Base-by-base conservation (phyloP, 2,329 filamentous ascomycete genomes). In the Lachnellula hyalina region DNA sequence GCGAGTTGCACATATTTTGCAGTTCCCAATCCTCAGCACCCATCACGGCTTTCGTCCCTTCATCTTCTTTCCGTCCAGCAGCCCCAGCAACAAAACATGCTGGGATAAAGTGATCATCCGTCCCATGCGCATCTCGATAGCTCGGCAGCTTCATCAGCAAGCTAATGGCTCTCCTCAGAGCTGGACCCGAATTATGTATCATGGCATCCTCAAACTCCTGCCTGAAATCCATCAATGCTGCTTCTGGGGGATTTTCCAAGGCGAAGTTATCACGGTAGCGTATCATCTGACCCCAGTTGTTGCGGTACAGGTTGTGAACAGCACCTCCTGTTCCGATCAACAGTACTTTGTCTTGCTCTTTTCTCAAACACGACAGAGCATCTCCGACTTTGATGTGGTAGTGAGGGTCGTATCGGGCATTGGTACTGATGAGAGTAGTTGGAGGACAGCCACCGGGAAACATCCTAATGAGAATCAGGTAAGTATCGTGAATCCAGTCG, bases 401-500 rank as follows among this genome's bases (percentile, higher is more conserved):
- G 61, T 81, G 77, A 0, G 80, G 78, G 58, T 82, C 78, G 63
- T 78, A 83, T 8, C 77, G 71, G 1, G 76, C 74, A 56, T 82
- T 82, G 71, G 78, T 76, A 38, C 73, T 77, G 53, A 82, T 70
- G 52, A 86, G 74, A 2, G 82, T 85, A 0, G 84, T 86, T 0
- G 85, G 85, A 1, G 85, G 85, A 62, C 82, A 86, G n/a, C 72
- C 74, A 2, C 65, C 60, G 0, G 84, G 85, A 60, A 88, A 88
- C 84, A 89, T 88, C 52, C 83, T 76, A 65, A 87, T 85, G 8
- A 87, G 72, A 54, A 88, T 79, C 3, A 88, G 76, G 64, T 83
- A 88, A 0, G 82, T 86, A 68, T 89, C 85, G 72, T 89, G 84
- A 65, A 88, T 87, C 85, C 84, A 88, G 64, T 87, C 81, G 60